These are phyloP conservation scores for Amanita fuliginea DNA, from an alignment of 768 basidiomycete genomes.

Conservation along the genomic window DNA sequence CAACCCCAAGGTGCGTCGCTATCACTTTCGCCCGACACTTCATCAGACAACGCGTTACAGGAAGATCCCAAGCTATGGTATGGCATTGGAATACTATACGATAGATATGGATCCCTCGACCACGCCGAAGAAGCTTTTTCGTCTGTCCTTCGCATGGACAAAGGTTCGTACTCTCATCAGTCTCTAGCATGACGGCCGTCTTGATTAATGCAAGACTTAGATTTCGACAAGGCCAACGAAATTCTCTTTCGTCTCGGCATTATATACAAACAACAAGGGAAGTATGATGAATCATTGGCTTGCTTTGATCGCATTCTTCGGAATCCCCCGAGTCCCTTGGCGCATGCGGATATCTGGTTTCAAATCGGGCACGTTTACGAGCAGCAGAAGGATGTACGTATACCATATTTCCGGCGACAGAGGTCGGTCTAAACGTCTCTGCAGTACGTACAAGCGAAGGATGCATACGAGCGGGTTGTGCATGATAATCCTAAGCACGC, in stretches of 20 bases:
- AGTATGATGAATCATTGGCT: conserved; percentile 76
- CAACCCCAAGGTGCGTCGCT: conserved; percentile 82
- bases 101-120: conserved; percentile 95
- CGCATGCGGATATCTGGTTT: conserved; percentile 98
- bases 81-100: conserved; percentile 97
- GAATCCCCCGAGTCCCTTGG: conserved; percentile 90
- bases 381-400: conserved; percentile 85
- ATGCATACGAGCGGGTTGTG: conserved; percentile 94
- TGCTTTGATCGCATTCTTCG: conserved; percentile 97
- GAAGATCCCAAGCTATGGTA: conserved; percentile 99
- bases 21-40: conserved; percentile 5
- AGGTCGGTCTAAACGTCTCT: conserved; percentile 8
- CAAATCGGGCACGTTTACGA: conserved; percentile 99
- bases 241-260: conserved; percentile 97
- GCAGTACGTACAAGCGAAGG: conserved; percentile 82
- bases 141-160: conserved; percentile 93
- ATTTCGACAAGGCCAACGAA: conserved; percentile 98
- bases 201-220: conserved; percentile 37
- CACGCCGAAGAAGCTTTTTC: conserved; percentile 99
- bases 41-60: conserved; percentile 18
- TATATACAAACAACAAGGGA: conserved; percentile 98
- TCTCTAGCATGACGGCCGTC: conserved; percentile 10
- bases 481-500: conserved; percentile 89
- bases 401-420: neutral
- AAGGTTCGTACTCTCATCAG: conserved; percentile 47